Conservation (phyloP, 192 early-diverging fungal genomes). For the Backusella morwellensis region DNA sequence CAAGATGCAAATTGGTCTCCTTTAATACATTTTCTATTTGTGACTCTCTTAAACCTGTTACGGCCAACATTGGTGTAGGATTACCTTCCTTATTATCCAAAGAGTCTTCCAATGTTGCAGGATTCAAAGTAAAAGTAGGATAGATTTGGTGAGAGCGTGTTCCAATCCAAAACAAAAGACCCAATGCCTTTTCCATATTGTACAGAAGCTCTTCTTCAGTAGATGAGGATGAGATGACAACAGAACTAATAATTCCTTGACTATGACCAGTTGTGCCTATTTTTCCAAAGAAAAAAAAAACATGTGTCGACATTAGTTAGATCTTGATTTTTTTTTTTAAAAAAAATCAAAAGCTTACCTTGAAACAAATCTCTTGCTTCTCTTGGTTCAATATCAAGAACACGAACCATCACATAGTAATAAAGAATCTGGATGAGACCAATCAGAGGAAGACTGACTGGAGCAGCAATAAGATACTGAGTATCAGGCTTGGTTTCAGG, state of each 20-base stretch:
- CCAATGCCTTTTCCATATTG: constrained; percentile 77
- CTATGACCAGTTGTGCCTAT: constrained; percentile 81
- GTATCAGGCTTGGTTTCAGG: constrained; percentile 76
- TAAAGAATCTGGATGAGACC: constrained; percentile 88
- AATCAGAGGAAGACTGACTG: constrained; percentile 84
- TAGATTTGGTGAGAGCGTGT: constrained; percentile 76
- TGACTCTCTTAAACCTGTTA: constrained; percentile 76
- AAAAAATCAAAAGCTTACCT: constrained; percentile 30
- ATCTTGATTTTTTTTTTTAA: too few relatives aligned
- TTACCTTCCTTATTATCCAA: constrained; percentile 86
- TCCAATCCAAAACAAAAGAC: constrained; percentile 81
- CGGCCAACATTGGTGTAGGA: constrained; percentile 89
- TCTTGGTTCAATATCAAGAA: constrained; percentile 54
- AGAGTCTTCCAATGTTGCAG: constrained; percentile 86
- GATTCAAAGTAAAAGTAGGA: constrained; percentile 79
- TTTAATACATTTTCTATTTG: constrained; percentile 85
- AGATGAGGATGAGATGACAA: constrained; percentile 74
- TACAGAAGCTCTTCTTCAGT: constrained; percentile 75
- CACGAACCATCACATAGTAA: constrained; percentile 82
- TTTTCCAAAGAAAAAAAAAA: neutral
- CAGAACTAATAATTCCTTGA: constrained; percentile 86
- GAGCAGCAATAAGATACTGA: constrained; percentile 74
- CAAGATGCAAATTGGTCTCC: constrained; percentile 83
- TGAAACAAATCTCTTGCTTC: constrained; percentile 56
- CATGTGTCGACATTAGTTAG: too few relatives aligned